phyloP scores from a whole-genome alignment of 129 eudicot species.

The carrot (Daucus carota) region DH1_v3.0 NC_030383.2:35562001-35562500 shows the following conservation, averaged over 20 bases:
- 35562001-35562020: not conserved
- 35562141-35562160: not conserved
- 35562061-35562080: not conserved
- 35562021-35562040: no score
- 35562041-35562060: no score
- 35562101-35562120: not conserved
- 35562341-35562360: not conserved
- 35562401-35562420: not conserved
- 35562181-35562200: not conserved
- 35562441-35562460: constrained; percentile 35
- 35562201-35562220: not conserved
- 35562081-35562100: not conserved
- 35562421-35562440: not conserved
- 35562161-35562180: not conserved
- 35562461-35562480: constrained; percentile 65
- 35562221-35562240: not conserved
- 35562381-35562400: not conserved
- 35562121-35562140: not conserved
- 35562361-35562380: not conserved
- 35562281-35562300: not conserved
- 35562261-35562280: not conserved
- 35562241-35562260: not conserved
- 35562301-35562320: not conserved
- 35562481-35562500: constrained; percentile 98
- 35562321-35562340: not conserved